Evolutionary conservation across 805 yeast genomes (phyloP).

Genomic region (Ogataea nitratoaversa): DNA sequence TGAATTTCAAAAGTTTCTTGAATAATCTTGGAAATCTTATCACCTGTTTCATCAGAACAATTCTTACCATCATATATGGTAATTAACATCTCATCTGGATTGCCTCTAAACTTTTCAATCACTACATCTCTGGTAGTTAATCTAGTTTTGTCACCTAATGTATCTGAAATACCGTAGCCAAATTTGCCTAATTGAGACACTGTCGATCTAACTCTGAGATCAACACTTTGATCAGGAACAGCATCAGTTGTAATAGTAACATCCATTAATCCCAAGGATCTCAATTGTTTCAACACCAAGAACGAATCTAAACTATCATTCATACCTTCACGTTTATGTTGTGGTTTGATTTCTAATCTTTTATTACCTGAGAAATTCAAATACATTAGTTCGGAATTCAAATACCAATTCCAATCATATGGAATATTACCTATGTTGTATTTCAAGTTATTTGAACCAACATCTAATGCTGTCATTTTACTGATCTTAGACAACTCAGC

Average conservation of each 20-base stretch:
- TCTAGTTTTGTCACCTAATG: constrained; percentile 61
- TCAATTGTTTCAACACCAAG: constrained; percentile 57
- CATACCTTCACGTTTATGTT: constrained; percentile 49
- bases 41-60: constrained; percentile 52
- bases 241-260: constrained; percentile 85
- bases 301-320: constrained; percentile 67
- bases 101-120: constrained; percentile 81
- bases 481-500: constrained; percentile 74
- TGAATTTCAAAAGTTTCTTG: constrained; percentile 67
- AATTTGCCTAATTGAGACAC: constrained; percentile 72
- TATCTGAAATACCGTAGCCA: constrained; percentile 90
- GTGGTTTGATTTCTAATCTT: constrained; percentile 80
- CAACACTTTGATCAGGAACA: constrained; percentile 82
- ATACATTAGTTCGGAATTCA: constrained; percentile 68
- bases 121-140: constrained; percentile 81
- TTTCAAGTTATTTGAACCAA: constrained; percentile 83
- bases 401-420: constrained; percentile 97
- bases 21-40: constrained; percentile 64
- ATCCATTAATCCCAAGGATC: constrained; percentile 85
- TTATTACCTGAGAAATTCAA: constrained; percentile 91
- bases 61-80: constrained; percentile 84
- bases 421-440: constrained; percentile 93
- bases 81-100: constrained; percentile 72
- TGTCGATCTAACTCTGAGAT: constrained; percentile 85
- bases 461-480: constrained; percentile 71